Base-by-base conservation (phyloP, 805 yeast species). In the Jamesozyma rosinii region DNA sequence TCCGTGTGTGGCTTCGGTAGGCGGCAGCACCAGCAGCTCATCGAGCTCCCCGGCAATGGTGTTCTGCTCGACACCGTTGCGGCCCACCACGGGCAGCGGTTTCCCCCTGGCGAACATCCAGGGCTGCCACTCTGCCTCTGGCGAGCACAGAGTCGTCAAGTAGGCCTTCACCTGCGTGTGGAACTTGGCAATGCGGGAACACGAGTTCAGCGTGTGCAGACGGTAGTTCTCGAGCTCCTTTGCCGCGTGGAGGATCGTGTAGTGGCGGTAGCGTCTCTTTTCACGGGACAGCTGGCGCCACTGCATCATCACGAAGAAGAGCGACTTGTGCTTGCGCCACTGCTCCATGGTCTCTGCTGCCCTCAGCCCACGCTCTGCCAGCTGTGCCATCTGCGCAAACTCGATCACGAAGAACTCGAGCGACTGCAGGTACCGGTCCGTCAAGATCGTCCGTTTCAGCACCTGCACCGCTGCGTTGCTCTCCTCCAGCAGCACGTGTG, bases 221-320 rank as follows among this genome's bases (percentile, higher is more conserved):
- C 63, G 47, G 43, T 55, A 59, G 40, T 55, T 54, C 37, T 59
- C 64, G 51, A 59, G 46, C 41, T 59, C 64, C 39, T 56, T 54
- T 15, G 54, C 57, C 4, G 63, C 59, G 42, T 59, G 64, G 33
- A 57, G 37, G 31, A 59, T 47, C 1, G 63, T 55, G 38, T 50
- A 59, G 17, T 49, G 45, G 3, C 48, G 43, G 17, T 55, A 51
- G 13, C 50, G 48, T 48, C 64, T 54, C 44, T 55, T 53, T 14
- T 53, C 56, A 36, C 53, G 46, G 1, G 62, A 50, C 29, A 55
- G 50, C 40, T 59, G 59, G 40, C 63, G 50, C 64, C 64, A 59
- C 37, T 52, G 52, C 34, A 58, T 57, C 31, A 59, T 48, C 15
- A 55, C 39, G 3, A 56, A 48, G 38, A 58, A 54, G 11, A 58